Evolutionary conservation across 2,329 filamentous ascomycete species (phyloP), one percentile per base, ranked within the genome.

Genomic region (Xylogone sp.): DNA sequence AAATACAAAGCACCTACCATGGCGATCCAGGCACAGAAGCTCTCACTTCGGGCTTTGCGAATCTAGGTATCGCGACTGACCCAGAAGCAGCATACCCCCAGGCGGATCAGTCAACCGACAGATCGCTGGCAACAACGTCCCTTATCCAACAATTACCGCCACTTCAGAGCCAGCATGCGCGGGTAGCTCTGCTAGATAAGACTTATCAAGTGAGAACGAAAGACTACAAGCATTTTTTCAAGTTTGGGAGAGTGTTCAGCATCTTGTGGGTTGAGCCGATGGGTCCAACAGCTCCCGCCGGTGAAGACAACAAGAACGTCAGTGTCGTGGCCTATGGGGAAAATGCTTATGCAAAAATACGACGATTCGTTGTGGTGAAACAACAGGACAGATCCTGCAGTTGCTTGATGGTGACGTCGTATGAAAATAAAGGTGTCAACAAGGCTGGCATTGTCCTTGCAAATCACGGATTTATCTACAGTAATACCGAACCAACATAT

Each of bases 301-400:
- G 51, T 21, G 27, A 50, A 6, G 21, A 39, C 3, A 46, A 53
- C 55, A 12, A 58, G 58, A 22, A 43, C 48, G 8, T 39, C 34
- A 59, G 52, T 46, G n/a, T 44, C 19, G 52, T 59, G 10, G 49
- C 42, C 16, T 57, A 54, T 43, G 42, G 46, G 1, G 57, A 62
- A 27, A 53, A 47, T 39, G 57, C 59, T 10, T 48, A 53, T 22
- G 52, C 57, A 3, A 59, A 57, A 39, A 55, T 60, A 21, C 51
- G 56, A 18, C 56, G 57, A 24, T 62, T 62, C 50, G 55, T 62
- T 3, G 57, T 62, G 27, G 57, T 62, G 3, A 46, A 51, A 21
- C 47, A 56, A 21, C 49, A 27, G n/a, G 45, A 53, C 21, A 48
- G 46, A 27, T 45, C 27, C 18, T 57, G 53, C 19, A 56, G 44